phyloP scores from a whole-genome alignment of 2,329 filamentous ascomycete genomes.

The Rutstroemia sp. region DNA sequence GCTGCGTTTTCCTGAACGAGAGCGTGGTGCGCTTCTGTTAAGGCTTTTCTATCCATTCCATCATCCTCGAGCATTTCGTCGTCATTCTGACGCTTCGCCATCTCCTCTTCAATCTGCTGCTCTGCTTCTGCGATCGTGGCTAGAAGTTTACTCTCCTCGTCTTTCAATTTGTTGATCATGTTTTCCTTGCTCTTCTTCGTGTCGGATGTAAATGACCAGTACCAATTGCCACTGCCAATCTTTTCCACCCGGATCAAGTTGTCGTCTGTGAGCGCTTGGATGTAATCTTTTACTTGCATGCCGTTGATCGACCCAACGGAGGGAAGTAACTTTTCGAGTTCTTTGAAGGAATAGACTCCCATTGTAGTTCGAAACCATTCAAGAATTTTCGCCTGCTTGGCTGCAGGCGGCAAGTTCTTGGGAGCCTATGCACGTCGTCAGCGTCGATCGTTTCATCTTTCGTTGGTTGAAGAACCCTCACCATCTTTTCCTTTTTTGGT shows the following conservation, averaged over 20 bases:
- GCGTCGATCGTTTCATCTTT: not conserved
- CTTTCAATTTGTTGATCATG: conserved; percentile 31
- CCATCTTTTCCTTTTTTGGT: not conserved
- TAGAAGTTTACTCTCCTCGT: conserved; percentile 29
- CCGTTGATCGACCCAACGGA: conserved; percentile 54
- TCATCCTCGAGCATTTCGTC: conserved; percentile 27
- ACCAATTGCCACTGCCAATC: conserved; percentile 66
- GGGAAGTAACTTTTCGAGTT: conserved; percentile 58
- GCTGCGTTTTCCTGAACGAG: conserved; percentile 23
- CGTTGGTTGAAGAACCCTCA: not conserved
- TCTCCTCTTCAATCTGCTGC: conserved; percentile 31
- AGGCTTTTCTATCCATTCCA: conserved; percentile 21
- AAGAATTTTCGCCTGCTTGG: conserved; percentile 51
- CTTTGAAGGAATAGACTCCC: conserved; percentile 58
- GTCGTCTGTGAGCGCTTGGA: conserved; percentile 55
- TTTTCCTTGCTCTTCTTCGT: conserved; percentile 39
- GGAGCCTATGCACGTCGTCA: conserved; percentile 33
- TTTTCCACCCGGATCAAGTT: conserved; percentile 57
- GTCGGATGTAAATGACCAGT: conserved; percentile 59
- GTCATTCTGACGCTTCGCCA: conserved; percentile 27
- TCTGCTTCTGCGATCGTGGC: conserved; percentile 29
- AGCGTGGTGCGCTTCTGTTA: conserved; percentile 23
- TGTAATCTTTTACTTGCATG: conserved; percentile 62
- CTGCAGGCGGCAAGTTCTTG: conserved; percentile 47
- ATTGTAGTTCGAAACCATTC: conserved; percentile 52